Conservation (phyloP, 768 basidiomycete species). For the Aureoboletus auriporus region DNA sequence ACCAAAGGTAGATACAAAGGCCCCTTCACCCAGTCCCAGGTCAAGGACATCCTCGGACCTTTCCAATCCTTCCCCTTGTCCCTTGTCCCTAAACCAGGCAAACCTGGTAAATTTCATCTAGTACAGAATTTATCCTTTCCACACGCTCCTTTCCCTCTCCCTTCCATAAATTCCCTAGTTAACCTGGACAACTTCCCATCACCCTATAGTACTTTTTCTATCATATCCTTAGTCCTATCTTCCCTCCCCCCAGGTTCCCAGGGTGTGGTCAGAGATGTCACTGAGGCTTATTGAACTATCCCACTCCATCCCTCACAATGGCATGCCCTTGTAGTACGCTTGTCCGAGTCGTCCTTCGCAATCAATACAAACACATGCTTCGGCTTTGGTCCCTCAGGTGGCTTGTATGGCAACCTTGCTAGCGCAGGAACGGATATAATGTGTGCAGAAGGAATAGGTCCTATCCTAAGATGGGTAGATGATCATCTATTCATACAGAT, state of each 20-base stretch:
- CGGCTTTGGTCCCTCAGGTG: slow-evolving; percentile 14
- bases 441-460: slow-evolving; percentile 13
- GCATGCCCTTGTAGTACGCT: slow-evolving; percentile 29
- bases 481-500: slow-evolving; percentile 26
- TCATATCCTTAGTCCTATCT: too few relatives aligned
- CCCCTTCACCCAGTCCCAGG: too few relatives aligned
- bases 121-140: too few relatives aligned
- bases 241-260: background rate
- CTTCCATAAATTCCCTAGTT: too few relatives aligned
- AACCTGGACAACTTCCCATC: too few relatives aligned
- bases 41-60: too few relatives aligned
- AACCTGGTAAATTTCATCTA: too few relatives aligned
- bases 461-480: slow-evolving; percentile 27
- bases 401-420: slow-evolving; percentile 22
- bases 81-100: too few relatives aligned
- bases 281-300: slow-evolving; percentile 12
- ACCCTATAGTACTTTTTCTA: too few relatives aligned
- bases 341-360: slow-evolving; percentile 8
- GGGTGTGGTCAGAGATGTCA: background rate
- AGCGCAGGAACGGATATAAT: slow-evolving; percentile 19
- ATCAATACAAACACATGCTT: slow-evolving; percentile 30
- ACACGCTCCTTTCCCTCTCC: too few relatives aligned
- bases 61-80: too few relatives aligned
- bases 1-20: too few relatives aligned
- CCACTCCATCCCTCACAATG: slow-evolving; percentile 32